phyloP scores from a whole-genome alignment of 257 asterid genomes.

The Solanum bulbocastanum region DNA sequence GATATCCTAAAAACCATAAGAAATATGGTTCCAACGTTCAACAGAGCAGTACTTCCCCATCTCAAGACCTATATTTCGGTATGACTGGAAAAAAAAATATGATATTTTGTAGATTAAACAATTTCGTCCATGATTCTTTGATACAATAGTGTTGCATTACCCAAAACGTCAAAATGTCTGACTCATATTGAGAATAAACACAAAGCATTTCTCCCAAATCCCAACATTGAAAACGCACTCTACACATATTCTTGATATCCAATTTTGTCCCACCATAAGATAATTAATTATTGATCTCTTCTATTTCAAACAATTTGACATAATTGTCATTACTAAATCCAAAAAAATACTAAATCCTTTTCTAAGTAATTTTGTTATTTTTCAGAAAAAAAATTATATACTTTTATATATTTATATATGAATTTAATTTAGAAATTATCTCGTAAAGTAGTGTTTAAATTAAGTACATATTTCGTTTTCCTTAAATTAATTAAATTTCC shows the following conservation, averaged over 20 bases:
- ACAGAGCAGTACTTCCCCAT: too few relatives aligned
- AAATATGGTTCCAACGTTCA: too few relatives aligned
- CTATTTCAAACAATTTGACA: neutral
- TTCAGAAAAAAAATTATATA: too few relatives aligned
- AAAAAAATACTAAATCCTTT: too few relatives aligned
- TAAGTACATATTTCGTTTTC: neutral
- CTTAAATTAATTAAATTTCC: neutral
- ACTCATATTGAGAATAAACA: neutral
- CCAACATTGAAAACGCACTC: neutral
- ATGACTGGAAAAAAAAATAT: too few relatives aligned
- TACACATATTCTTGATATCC: neutral
- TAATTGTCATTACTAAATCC: neutral
- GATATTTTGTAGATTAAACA: too few relatives aligned
- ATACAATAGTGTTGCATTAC: too few relatives aligned
- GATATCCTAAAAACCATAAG: too few relatives aligned
- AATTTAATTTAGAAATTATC: neutral
- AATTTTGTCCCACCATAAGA: neutral
- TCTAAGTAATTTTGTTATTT: neutral
- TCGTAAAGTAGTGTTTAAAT: too few relatives aligned
- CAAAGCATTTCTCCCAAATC: neutral
- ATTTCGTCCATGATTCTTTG: too few relatives aligned
- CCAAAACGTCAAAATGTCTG: neutral
- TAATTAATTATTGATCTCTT: neutral
- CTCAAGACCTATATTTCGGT: too few relatives aligned
- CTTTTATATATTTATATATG: neutral